Base-by-base conservation (phyloP, 345 rosid genomes). In the Citrus inodora region DNA sequence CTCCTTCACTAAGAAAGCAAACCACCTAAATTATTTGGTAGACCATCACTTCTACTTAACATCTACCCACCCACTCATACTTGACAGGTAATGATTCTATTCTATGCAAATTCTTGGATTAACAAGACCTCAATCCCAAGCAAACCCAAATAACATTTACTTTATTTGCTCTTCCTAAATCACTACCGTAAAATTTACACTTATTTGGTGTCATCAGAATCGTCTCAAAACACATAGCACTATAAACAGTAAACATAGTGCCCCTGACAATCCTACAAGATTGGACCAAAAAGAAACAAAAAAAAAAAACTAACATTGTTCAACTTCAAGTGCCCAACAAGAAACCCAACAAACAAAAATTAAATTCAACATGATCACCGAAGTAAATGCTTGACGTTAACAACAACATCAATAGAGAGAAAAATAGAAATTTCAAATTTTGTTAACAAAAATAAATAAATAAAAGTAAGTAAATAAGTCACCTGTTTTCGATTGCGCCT, bases 401-500 rank as follows among this genome's bases (percentile, higher is more conserved):
- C 40, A 48, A 9, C 48, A 75, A 30, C 42, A 75, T 64, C 22
- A 73, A 56, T 24, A 14, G 30, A 25, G 33, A 33, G 13, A 32
- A 21, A 74, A 38, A 5, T 27, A 9, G 6, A 21, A 61, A 75
- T 68, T 28, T 53, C 68, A 60, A 24, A 19, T n/a, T 19, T 67
- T 24, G 37, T 59, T 59, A 25, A 78, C 33, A 22, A 22, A 76
- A 32, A 30, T 0, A 30, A 30, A 30, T 38, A 38, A 61, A 75
- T 7, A 68, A 56, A 28, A 67, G 19, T 51, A 67, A 55, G 35
- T 58, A 64, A 62, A 72, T 58, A 74, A 73, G 37, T 10, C 40
- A 92, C 98, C 98, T 90, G 81, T 27, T 83, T 85, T 2, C 77
- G 81, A 73, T 83, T 89, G 35, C 67, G 75, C 76, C 76, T 77